Conservation (phyloP, 1,139 yeast species). For the Komagataea norvegica region DNA sequence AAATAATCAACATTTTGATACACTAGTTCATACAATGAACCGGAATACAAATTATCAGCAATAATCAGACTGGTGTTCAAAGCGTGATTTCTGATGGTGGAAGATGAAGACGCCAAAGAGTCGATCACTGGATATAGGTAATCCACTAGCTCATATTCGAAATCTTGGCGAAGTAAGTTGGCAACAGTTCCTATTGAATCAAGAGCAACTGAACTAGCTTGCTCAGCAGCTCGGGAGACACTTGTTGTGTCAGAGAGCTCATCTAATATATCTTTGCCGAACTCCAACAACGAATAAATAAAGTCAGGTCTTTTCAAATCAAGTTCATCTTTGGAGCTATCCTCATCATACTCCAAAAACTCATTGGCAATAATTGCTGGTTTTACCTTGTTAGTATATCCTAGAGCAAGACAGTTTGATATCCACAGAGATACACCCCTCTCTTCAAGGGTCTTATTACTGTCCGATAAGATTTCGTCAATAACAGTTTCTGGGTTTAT, state of each 20-base stretch:
- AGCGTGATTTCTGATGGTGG: constrained; percentile 42
- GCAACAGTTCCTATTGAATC: constrained; percentile 40
- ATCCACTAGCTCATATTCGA: constrained; percentile 48
- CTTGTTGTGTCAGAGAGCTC: constrained; percentile 26
- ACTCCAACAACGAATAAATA: constrained; percentile 28
- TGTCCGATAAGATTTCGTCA: constrained; percentile 18
- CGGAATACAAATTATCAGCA: constrained; percentile 51
- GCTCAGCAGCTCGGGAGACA: too few relatives aligned
- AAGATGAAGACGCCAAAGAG: constrained; percentile 44
- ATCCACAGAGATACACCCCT: constrained; percentile 30
- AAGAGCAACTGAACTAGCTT: constrained; percentile 31
- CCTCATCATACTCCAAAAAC: constrained; percentile 28
- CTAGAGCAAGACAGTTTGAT: constrained; percentile 26
- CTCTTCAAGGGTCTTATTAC: constrained; percentile 13
- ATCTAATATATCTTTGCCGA: constrained; percentile 25
- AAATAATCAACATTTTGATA: constrained; percentile 74
- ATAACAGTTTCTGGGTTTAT: constrained; percentile 14
- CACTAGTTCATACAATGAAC: constrained; percentile 52
- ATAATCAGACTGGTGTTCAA: constrained; percentile 41
- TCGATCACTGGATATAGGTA: constrained; percentile 52
- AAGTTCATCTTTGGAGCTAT: constrained; percentile 13
- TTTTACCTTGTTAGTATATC: constrained; percentile 14
- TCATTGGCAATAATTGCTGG: constrained; percentile 21
- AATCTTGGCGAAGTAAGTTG: constrained; percentile 33
- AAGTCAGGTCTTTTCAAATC: constrained; percentile 17